Conservation (phyloP, 305 asterid species). For the Salvia sclarea region DNA sequence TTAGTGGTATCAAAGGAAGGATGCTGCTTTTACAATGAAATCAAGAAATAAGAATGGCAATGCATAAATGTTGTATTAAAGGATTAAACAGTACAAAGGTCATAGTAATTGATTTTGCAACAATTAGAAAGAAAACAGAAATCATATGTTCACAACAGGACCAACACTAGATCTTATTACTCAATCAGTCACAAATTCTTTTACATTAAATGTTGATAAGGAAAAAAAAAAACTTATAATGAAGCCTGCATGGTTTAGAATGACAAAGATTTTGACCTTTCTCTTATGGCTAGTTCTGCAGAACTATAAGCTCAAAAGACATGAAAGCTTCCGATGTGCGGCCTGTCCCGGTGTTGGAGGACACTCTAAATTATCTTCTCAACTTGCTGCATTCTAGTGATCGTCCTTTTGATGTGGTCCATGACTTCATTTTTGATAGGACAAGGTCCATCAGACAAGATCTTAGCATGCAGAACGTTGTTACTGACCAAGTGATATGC, state of each 20-base stretch:
- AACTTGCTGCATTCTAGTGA: slow-evolving; percentile 58
- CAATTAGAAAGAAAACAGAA: background rate
- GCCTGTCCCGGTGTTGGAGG: slow-evolving; percentile 77
- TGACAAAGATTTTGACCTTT: slow-evolving; percentile 14
- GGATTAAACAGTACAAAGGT: background rate
- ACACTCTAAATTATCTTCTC: slow-evolving; percentile 70
- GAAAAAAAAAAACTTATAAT: background rate
- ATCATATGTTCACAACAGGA: background rate
- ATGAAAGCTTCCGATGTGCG: slow-evolving; percentile 72
- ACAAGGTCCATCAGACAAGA: slow-evolving; percentile 96
- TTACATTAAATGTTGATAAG: background rate
- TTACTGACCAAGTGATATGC: slow-evolving; percentile 54
- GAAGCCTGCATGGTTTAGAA: background rate
- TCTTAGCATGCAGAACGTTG: slow-evolving; percentile 83
- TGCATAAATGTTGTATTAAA: background rate
- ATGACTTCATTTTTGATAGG: slow-evolving; percentile 91
- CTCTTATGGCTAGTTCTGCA: slow-evolving; percentile 72
- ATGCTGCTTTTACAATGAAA: background rate
- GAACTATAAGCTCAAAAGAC: slow-evolving; percentile 68
- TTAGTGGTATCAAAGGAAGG: slow-evolving; percentile 9
- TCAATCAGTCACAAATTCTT: background rate
- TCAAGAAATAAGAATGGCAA: too few relatives aligned
- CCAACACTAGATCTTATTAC: slow-evolving; percentile 3
- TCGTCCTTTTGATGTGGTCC: slow-evolving; percentile 75
- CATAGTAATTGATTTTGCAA: background rate